Percentiles rank a stretch among this genome's conserved stretches.
These are phyloP conservation scores for Bassia scoparia DNA, from an alignment of 148 eudicot species.

Conservation along the genomic window DNA sequence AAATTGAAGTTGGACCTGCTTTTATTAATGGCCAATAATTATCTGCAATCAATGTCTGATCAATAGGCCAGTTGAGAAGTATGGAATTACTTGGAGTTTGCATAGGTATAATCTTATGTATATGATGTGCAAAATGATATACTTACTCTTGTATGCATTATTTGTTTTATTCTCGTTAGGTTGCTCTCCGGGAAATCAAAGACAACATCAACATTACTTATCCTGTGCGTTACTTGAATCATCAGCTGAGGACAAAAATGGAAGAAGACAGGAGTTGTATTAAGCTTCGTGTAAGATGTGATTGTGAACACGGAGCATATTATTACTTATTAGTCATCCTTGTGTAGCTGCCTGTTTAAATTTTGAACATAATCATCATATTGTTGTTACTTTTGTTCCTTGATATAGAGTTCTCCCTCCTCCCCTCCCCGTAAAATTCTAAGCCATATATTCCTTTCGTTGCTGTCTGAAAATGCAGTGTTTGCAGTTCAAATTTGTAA, in stretches of 20 bases:
- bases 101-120: not conserved
- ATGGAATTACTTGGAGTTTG: not conserved
- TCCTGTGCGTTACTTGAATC: constrained; percentile 32
- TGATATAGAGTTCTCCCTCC: no score
- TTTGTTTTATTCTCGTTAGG: constrained; percentile 37
- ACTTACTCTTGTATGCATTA: not conserved
- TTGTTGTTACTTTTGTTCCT: not conserved
- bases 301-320: constrained; percentile 46
- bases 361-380: not conserved
- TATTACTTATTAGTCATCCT: constrained; percentile 6
- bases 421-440: no score
- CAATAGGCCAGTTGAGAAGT: not conserved
- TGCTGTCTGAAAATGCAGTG: not conserved
- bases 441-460: not conserved
- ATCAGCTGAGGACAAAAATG: constrained; percentile 35
- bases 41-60: not conserved
- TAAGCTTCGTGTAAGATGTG: constrained; percentile 43
- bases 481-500: not conserved
- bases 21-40: not conserved
- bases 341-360: not conserved
- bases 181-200: constrained; percentile 77
- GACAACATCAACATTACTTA: constrained; percentile 62
- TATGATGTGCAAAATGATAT: not conserved
- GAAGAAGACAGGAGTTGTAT: constrained; percentile 44
- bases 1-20: not conserved